Evolutionary conservation across 2,329 filamentous ascomycete genomes (phyloP).

Genomic region (Dactylellina haptotyla): DNA sequence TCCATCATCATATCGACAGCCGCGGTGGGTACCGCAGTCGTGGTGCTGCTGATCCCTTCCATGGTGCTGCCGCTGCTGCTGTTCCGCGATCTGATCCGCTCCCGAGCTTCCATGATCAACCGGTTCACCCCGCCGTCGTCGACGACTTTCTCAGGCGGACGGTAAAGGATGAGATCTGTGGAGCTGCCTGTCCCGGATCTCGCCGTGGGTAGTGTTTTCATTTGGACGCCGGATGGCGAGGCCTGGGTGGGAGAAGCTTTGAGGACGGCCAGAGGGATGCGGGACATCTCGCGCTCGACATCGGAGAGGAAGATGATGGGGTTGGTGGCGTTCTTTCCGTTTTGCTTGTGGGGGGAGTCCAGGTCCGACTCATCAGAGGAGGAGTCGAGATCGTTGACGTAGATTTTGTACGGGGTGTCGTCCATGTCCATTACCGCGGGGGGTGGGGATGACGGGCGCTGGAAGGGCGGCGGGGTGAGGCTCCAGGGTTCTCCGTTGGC

Average conservation of each 20-base stretch:
- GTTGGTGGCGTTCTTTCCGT: constrained; percentile 69
- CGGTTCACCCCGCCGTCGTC: constrained; percentile 81
- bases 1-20: constrained; percentile 32
- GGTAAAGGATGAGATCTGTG: constrained; percentile 78
- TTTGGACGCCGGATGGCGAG: constrained; percentile 66
- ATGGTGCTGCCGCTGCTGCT: constrained; percentile 61
- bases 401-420: constrained; percentile 78
- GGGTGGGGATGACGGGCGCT: constrained; percentile 34
- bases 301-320: constrained; percentile 81
- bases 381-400: constrained; percentile 88
- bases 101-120: constrained; percentile 82
- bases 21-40: not conserved
- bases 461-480: constrained; percentile 73
- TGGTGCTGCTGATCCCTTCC: constrained; percentile 11
- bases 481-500: constrained; percentile 70
- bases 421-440: constrained; percentile 46
- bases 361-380: constrained; percentile 74
- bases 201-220: constrained; percentile 65
- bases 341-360: constrained; percentile 69
- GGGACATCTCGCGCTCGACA: constrained; percentile 80
- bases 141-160: constrained; percentile 78
- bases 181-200: constrained; percentile 60
- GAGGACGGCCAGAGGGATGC: constrained; percentile 72
- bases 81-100: constrained; percentile 71
- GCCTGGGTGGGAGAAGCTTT: constrained; percentile 63